These are phyloP conservation scores for Urochloa ruziziensis DNA, from an alignment of 176 grass and related monocot genomes.

Conservation along the genomic window DNA sequence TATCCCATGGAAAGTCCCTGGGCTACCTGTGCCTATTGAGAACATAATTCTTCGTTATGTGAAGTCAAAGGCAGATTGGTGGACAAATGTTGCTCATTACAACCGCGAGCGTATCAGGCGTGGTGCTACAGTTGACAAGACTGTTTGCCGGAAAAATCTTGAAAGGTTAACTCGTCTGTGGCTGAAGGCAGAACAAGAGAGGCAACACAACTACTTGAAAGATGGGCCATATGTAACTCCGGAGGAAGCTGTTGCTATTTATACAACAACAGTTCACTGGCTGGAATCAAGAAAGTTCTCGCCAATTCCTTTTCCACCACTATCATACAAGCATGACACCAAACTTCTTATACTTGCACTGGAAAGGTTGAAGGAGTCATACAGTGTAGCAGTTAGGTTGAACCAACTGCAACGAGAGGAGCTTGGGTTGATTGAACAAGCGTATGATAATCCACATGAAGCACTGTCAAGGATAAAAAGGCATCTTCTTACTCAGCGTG, in stretches of 20 bases:
- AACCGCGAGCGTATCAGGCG: constrained; percentile 97
- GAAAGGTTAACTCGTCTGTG: constrained; percentile 94
- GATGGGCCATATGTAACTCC: constrained; percentile 98
- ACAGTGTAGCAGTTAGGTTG: constrained; percentile 92
- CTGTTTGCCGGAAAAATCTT: constrained; percentile 94
- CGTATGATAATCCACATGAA: constrained; percentile 98
- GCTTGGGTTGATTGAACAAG: constrained; percentile 92
- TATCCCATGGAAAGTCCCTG: constrained; percentile 99
- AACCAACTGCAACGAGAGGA: constrained; percentile 94
- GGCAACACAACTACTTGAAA: constrained; percentile 98
- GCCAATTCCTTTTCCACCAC: constrained; percentile 87
- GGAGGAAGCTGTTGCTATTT: constrained; percentile 97
- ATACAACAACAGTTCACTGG: constrained; percentile 98
- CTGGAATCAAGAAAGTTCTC: constrained; percentile 96
- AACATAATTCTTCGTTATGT: constrained; percentile 99
- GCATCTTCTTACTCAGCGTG: constrained; percentile 97
- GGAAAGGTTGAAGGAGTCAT: constrained; percentile 94
- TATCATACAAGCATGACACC: constrained; percentile 98
- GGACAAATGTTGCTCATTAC: constrained; percentile 99
- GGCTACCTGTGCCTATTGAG: constrained; percentile 88
- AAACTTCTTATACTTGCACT: constrained; percentile 96
- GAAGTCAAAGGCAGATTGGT: constrained; percentile 99
- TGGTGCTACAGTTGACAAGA: constrained; percentile 98
- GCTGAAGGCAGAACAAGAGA: constrained; percentile 98
- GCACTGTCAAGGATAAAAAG: constrained; percentile 96